These are phyloP conservation scores for Aspergillus ustus DNA, from an alignment of 2,329 filamentous ascomycete genomes.

Conservation along the genomic window DNA sequence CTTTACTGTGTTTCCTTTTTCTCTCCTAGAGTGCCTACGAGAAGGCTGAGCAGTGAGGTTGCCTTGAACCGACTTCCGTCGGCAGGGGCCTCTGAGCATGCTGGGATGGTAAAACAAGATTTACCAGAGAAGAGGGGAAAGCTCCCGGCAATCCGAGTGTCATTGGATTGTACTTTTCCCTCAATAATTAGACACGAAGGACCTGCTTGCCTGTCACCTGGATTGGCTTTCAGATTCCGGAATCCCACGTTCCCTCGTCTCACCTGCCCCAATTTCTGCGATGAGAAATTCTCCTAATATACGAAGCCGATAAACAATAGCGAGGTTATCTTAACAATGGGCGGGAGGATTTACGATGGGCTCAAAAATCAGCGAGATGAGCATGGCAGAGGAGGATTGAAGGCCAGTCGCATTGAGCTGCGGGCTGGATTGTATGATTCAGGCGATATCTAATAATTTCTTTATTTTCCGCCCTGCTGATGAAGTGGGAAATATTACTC, in stretches of 20 bases:
- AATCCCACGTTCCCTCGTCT: constrained; percentile 18
- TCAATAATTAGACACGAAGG: constrained; percentile 14
- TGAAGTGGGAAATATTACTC: not conserved
- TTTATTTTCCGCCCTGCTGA: not conserved
- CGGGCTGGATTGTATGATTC: not conserved
- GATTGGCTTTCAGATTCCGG: constrained; percentile 11
- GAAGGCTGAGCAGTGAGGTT: constrained; percentile 14
- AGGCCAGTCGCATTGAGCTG: not conserved
- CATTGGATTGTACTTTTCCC: not conserved
- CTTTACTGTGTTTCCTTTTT: constrained; percentile 5
- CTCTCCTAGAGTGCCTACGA: not conserved
- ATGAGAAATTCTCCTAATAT: constrained; percentile 9
- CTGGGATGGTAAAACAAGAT: constrained; percentile 12
- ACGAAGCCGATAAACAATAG: not conserved
- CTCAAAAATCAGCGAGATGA: not conserved
- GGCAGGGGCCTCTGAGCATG: constrained; percentile 1
- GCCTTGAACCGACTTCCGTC: constrained; percentile 10
- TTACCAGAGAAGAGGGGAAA: constrained; percentile 3
- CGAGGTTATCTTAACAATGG: not conserved
- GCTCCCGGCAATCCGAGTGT: not conserved
- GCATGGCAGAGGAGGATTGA: constrained; percentile 1
- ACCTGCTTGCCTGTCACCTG: not conserved
- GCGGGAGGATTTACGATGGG: not conserved
- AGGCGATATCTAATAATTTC: not conserved
- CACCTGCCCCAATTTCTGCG: not conserved